phyloP scores from a whole-genome alignment of 345 rosid genomes.

The Psidium friedrichsthalianum region DNA sequence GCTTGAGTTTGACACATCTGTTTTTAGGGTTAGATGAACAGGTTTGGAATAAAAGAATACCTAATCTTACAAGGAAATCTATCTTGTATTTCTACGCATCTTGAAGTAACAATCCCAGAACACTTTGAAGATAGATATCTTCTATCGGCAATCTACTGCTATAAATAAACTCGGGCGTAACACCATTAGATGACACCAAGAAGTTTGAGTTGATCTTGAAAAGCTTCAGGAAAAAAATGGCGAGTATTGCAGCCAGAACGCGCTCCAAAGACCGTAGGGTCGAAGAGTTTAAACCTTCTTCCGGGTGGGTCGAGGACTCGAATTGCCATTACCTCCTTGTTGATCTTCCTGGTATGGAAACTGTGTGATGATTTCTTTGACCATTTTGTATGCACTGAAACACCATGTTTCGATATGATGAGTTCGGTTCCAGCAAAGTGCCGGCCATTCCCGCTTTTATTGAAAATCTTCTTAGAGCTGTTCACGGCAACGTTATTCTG shows the following conservation, averaged over 20 bases:
- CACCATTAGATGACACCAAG: not conserved
- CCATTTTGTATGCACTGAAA: not conserved
- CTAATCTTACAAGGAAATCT: not conserved
- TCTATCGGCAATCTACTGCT: not conserved
- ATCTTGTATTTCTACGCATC: not conserved
- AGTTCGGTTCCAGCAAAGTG: not conserved
- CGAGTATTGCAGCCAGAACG: not conserved
- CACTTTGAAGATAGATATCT: not conserved
- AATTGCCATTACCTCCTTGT: constrained; percentile 29
- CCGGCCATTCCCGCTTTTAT: not conserved
- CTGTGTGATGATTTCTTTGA: not conserved
- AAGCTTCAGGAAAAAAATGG: constrained; percentile 7
- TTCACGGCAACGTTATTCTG: not conserved
- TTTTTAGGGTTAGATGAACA: not conserved
- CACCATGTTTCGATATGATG: not conserved
- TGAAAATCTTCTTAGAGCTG: not conserved
- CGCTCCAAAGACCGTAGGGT: not conserved
- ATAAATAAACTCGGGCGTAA: not conserved
- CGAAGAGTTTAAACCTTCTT: constrained; percentile 23
- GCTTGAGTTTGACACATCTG: not conserved
- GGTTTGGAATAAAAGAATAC: constrained; percentile 1
- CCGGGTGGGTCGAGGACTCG: constrained; percentile 37
- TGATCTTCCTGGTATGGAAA: constrained; percentile 42
- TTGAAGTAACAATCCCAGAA: not conserved
- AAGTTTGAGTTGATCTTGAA: not conserved